These are phyloP conservation scores for Escovopsis weberi DNA, from an alignment of 2,329 filamentous ascomycete species.

Conservation along the genomic window DNA sequence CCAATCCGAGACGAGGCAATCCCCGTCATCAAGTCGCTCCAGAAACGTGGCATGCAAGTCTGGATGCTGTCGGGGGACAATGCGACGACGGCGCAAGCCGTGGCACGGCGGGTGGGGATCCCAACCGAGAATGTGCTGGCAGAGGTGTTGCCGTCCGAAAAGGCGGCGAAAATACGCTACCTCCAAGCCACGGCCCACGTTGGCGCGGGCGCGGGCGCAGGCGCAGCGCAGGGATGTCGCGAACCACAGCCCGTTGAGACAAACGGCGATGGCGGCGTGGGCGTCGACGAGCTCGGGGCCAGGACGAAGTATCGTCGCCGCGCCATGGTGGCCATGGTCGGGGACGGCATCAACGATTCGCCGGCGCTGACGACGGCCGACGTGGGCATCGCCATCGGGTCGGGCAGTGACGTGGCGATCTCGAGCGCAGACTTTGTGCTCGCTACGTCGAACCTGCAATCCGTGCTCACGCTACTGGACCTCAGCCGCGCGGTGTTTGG, in stretches of 20 bases:
- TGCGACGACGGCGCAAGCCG: conserved; percentile 63
- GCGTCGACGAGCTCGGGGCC: not conserved
- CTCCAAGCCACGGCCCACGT: conserved; percentile 40
- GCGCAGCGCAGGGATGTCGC: too few relatives aligned
- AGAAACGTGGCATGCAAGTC: conserved; percentile 52
- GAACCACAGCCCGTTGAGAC: not conserved
- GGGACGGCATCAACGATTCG: conserved; percentile 81
- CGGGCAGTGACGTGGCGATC: conserved; percentile 72
- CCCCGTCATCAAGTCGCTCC: conserved; percentile 49
- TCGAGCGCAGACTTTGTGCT: conserved; percentile 72
- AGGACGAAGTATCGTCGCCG: conserved; percentile 12
- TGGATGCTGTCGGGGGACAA: conserved; percentile 96
- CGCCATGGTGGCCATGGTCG: conserved; percentile 63
- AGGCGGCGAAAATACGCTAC: conserved; percentile 55
- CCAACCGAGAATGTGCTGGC: conserved; percentile 61
- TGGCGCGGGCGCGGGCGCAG: conserved; percentile 6
- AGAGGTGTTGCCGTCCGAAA: conserved; percentile 72
- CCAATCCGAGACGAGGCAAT: conserved; percentile 61
- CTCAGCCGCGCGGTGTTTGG: conserved; percentile 60
- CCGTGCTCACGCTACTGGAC: conserved; percentile 58
- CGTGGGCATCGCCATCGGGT: conserved; percentile 71
- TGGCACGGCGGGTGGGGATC: conserved; percentile 65
- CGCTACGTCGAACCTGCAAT: conserved; percentile 53
- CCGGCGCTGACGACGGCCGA: conserved; percentile 70
- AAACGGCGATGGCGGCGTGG: not conserved